Percentiles rank a stretch among this genome's conserved stretches.
Conservation (phyloP, 2,329 filamentous ascomycete genomes). For the Ophiostoma triangulosporum region DNA sequence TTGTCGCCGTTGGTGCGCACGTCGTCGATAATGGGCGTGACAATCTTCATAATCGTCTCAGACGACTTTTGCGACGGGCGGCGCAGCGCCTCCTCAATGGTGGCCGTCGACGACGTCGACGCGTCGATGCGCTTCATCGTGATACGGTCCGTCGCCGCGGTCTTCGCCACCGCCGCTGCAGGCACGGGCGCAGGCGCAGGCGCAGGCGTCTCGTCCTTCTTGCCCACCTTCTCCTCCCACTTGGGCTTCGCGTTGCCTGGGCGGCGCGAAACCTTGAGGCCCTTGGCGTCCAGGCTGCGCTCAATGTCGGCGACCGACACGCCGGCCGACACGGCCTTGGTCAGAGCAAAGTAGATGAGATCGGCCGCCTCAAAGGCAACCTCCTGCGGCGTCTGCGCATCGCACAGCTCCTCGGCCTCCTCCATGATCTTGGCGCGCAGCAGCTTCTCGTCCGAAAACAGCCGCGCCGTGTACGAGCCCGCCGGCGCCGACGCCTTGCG, state of each 20-base stretch:
- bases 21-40: slow-evolving; percentile 81
- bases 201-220: slow-evolving; percentile 13
- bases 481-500: slow-evolving; percentile 71
- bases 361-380: slow-evolving; percentile 92
- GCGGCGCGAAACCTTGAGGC: slow-evolving; percentile 84
- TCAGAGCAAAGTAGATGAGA: slow-evolving; percentile 87
- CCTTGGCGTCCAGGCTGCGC: slow-evolving; percentile 85
- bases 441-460: slow-evolving; percentile 86
- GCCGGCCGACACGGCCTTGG: slow-evolving; percentile 74
- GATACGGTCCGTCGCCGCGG: slow-evolving; percentile 40
- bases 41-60: slow-evolving; percentile 85
- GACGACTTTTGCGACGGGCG: slow-evolving; percentile 88
- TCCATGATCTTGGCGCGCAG: slow-evolving; percentile 95
- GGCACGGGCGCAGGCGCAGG: slow-evolving; percentile 26
- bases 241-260: slow-evolving; percentile 89
- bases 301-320: slow-evolving; percentile 84
- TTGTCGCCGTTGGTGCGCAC: slow-evolving; percentile 75
- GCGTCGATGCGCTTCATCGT: slow-evolving; percentile 71
- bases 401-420: slow-evolving; percentile 88
- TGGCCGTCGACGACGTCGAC: slow-evolving; percentile 44
- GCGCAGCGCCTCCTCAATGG: slow-evolving; percentile 63
- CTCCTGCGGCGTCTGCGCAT: slow-evolving; percentile 53
- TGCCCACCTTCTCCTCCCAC: slow-evolving; percentile 66
- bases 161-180: slow-evolving; percentile 21
- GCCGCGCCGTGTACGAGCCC: slow-evolving; percentile 83